Conservation (phyloP, 305 asterid species). For the Fraxinus baroniana region DNA sequence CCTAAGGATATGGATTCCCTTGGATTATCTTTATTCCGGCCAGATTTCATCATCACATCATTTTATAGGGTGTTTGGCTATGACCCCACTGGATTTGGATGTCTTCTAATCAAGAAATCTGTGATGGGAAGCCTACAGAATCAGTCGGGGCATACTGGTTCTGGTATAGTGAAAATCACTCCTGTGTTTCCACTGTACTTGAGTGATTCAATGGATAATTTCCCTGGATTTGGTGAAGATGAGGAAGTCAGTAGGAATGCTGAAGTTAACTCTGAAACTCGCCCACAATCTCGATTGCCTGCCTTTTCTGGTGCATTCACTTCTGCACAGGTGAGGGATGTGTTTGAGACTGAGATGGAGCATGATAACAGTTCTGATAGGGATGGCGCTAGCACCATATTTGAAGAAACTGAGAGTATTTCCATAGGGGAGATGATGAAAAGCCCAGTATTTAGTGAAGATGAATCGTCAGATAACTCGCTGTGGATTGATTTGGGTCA, state of each 20-base stretch:
- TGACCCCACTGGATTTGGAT: conserved; percentile 96
- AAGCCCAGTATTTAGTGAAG: conserved; percentile 95
- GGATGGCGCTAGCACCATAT: conserved; percentile 87
- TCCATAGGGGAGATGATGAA: conserved; percentile 90
- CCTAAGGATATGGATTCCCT: conserved; percentile 99
- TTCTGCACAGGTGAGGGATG: conserved; percentile 96
- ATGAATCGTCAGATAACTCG: conserved; percentile 88
- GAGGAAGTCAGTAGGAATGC: conserved; percentile 53
- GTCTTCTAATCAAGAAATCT: conserved; percentile 90
- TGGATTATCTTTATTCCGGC: conserved; percentile 85
- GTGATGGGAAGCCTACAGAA: conserved; percentile 80
- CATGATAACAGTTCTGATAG: conserved; percentile 80
- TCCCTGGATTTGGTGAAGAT: conserved; percentile 74
- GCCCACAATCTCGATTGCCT: conserved; percentile 69
- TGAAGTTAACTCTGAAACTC: conserved; percentile 54
- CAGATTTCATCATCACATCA: conserved; percentile 89
- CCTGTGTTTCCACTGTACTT: conserved; percentile 83
- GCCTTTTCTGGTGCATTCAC: conserved; percentile 98
- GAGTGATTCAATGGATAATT: conserved; percentile 87
- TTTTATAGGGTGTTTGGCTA: conserved; percentile 88
- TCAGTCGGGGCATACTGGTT: conserved; percentile 86
- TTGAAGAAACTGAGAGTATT: conserved; percentile 84
- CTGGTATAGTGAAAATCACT: conserved; percentile 85
- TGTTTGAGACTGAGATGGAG: conserved; percentile 85
- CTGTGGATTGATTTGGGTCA: conserved; percentile 96